Percentiles rank a stretch among this genome's conserved stretches.
Conservation (phyloP, 495 filamentous ascomycete genomes). For the Bryoglossum gracile region DNA sequence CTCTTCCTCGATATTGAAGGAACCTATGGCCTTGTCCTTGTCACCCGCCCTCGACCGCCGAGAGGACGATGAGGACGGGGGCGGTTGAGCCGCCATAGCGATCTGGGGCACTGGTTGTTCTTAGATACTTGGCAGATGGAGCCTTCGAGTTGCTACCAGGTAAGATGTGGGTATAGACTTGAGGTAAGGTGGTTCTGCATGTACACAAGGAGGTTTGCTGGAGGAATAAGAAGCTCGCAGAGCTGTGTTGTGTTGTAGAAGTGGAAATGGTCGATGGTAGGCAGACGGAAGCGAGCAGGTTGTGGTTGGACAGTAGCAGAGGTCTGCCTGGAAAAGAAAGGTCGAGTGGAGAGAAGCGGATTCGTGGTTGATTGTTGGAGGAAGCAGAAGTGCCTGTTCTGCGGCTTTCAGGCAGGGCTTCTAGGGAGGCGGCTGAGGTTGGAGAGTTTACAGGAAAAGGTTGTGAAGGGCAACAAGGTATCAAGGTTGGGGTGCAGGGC, state of each 20-base stretch:
- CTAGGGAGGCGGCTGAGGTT: constrained; percentile 12
- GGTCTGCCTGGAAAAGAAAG: constrained; percentile 1
- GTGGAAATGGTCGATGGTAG: constrained; percentile 1
- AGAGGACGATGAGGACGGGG: constrained; percentile 31
- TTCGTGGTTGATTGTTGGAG: constrained; percentile 1
- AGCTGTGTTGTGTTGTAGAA: constrained; percentile 1
- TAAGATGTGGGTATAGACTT: constrained; percentile 38
- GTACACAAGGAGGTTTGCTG: constrained; percentile 22
- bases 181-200: constrained; percentile 42
- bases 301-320: too few species aligned
- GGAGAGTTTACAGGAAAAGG: background rate
- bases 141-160: constrained; percentile 32
- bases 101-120: background rate
- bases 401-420: constrained; percentile 18
- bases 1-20: constrained; percentile 70
- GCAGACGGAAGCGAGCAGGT: constrained; percentile 12
- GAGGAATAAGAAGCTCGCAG: constrained; percentile 3
- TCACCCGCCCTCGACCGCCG: constrained; percentile 45
- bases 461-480: background rate
- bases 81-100: constrained; percentile 34
- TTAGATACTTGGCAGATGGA: constrained; percentile 11
- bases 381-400: constrained; percentile 11
- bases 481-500: constrained; percentile 1
- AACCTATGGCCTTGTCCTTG: constrained; percentile 58
- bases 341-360: background rate